Evolutionary conservation across 2,329 filamentous ascomycete species (phyloP).

Genomic region (Ceratocystis destructans): DNA sequence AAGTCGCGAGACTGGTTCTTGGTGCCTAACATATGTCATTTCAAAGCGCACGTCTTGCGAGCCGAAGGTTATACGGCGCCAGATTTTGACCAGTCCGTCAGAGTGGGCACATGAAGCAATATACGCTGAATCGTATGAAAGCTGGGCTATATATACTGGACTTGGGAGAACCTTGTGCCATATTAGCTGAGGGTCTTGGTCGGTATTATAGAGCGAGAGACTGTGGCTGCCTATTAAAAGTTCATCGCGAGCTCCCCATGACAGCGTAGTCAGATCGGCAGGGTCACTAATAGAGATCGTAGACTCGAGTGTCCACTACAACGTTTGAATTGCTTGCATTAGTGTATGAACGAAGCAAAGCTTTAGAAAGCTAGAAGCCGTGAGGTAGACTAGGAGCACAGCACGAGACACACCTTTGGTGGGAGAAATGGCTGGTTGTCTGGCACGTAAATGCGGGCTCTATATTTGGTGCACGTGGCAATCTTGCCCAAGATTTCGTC

Average conservation of each 20-base stretch:
- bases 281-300: constrained; percentile 35
- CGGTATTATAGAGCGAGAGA: constrained; percentile 53
- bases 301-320: constrained; percentile 50
- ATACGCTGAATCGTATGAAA: constrained; percentile 77
- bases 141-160: constrained; percentile 55
- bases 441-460: constrained; percentile 67
- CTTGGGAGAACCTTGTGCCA: constrained; percentile 68
- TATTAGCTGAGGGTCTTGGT: constrained; percentile 38
- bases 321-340: background rate
- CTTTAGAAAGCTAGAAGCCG: background rate
- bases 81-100: constrained; percentile 81
- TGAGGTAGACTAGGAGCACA: background rate
- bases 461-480: constrained; percentile 52
- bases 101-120: constrained; percentile 68
- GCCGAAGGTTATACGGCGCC: constrained; percentile 76
- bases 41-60: constrained; percentile 77
- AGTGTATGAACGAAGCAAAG: background rate
- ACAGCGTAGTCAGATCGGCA: constrained; percentile 39
- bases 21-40: constrained; percentile 79
- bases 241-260: constrained; percentile 80
- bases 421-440: constrained; percentile 27
- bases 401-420: constrained; percentile 3
- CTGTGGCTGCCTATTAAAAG: constrained; percentile 60
- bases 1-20: constrained; percentile 61
- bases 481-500: constrained; percentile 78